Evolutionary conservation across 441 rosid genomes (phyloP).

Genomic region (Syzygium malaccense): DNA sequence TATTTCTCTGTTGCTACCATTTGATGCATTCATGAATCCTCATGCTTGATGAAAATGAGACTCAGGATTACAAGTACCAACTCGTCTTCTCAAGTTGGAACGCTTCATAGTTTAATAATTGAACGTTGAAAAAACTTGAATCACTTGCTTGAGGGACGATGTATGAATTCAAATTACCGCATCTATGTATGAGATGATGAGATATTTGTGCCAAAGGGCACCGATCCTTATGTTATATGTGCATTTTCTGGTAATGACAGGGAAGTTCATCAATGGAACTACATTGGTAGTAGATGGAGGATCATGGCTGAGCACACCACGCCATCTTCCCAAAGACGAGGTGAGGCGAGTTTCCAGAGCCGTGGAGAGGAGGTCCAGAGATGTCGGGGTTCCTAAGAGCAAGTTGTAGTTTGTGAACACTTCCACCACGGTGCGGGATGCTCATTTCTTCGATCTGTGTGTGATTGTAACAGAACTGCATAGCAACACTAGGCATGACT

Average conservation of each 20-base stretch:
- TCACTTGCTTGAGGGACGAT: background rate
- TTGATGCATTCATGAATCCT: background rate
- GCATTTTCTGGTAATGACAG: slow-evolving; percentile 2
- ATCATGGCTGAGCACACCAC: slow-evolving; percentile 16
- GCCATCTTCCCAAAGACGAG: slow-evolving; percentile 13
- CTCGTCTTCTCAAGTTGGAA: background rate
- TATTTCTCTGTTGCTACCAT: background rate
- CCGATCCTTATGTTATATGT: background rate
- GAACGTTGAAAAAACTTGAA: background rate
- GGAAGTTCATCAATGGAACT: slow-evolving; percentile 19
- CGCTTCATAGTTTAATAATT: background rate
- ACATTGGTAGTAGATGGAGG: slow-evolving; percentile 26
- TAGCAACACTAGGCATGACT: background rate
- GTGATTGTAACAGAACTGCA: background rate
- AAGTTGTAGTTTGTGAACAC: slow-evolving; percentile 3
- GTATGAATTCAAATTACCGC: background rate
- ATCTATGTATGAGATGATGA: background rate
- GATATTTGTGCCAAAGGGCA: background rate
- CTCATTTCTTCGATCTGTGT: background rate
- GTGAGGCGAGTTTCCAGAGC: slow-evolving; percentile 16
- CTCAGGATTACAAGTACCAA: background rate
- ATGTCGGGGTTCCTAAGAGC: slow-evolving; percentile 19
- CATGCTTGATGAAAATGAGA: background rate
- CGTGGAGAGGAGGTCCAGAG: slow-evolving; percentile 20
- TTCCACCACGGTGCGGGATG: background rate